These are phyloP conservation scores for Vitis rotundifolia DNA, from an alignment of 164 flowering plant genomes.

Conservation along the genomic window DNA sequence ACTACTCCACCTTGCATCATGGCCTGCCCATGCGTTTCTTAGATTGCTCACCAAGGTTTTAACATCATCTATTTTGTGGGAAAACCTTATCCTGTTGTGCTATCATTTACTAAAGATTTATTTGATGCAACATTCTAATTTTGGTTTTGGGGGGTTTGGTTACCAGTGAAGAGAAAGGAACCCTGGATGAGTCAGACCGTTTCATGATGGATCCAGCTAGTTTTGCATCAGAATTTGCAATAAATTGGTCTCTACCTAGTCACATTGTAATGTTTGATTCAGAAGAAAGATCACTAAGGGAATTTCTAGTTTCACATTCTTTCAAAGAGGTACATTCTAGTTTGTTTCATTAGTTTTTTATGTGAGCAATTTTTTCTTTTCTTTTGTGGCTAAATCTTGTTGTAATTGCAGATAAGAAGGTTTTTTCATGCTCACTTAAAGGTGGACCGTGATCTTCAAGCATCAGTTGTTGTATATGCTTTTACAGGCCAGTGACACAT, in stretches of 20 bases:
- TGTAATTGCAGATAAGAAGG: conserved; percentile 48
- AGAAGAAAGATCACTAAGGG: conserved; percentile 57
- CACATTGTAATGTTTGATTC: conserved; percentile 81
- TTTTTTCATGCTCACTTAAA: conserved; percentile 95
- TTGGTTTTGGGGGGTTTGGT: conserved; percentile 11
- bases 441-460: conserved; percentile 84
- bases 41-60: conserved; percentile 93
- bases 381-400: neutral
- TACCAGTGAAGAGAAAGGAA: conserved; percentile 56
- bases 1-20: conserved; percentile 73
- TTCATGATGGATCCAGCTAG: conserved; percentile 79
- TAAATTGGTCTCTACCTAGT: conserved; percentile 73
- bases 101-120: no score
- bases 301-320: conserved; percentile 53
- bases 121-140: neutral
- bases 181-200: conserved; percentile 72
- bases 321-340: conserved; percentile 56
- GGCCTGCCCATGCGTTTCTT: conserved; percentile 83
- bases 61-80: no score
- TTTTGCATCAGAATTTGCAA: conserved; percentile 50
- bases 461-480: conserved; percentile 67
- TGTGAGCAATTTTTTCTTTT: no score
- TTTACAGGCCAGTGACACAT: conserved; percentile 20
- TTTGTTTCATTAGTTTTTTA: no score
- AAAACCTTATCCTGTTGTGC: no score